Evolutionary conservation across 106 monocot species (phyloP), one percentile per base, ranked within the genome.

Genomic region (Posidonia australis): DNA sequence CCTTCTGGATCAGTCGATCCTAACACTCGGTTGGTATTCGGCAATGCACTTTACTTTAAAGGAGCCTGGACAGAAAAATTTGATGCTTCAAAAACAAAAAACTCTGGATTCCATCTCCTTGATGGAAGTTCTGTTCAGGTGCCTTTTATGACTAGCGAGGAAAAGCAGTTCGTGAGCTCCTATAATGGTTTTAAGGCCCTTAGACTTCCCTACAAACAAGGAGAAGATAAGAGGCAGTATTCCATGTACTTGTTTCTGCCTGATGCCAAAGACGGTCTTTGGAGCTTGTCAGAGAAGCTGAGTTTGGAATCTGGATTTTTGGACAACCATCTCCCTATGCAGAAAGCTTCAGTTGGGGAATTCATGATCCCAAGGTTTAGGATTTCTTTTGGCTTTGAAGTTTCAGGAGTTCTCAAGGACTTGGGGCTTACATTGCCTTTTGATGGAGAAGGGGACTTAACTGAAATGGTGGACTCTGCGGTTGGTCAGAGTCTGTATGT

Each of bases 31-130:
- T 71, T 92, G 46, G 67, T 92, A 12, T 53, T 92, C 12, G 80
- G 63, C 18, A 92, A 92, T 78, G 88, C 85, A n/a, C 72, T 92
- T 0, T 92, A 92, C 69, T 92, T 88, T 70, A 92, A 92, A 66
- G 92, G 88, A 55, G 68, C 55, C 5, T 92, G 92, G 92, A 54
- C 73, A 11, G 68, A 80, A 30, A 85, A 82, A 31, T 85, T 92
- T 63, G 79, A 83, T 68, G 51, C 76, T 27, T 74, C 78, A 25
- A 49, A 73, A 44, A 85, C 89, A 26, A 72, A 67, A 67, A 72
- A 89, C 0, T 42, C 51, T 0, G 75, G 69, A 2, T 89, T 85
- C 41, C 66, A 72, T 46, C 77, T 82, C 42, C 77, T 80, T 0
- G 53, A 82, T 72, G 82, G 79, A 22, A 85, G 47, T 25, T 67